Conservation (phyloP, 768 basidiomycete species). For the Cantharellus anzutake region DNA sequence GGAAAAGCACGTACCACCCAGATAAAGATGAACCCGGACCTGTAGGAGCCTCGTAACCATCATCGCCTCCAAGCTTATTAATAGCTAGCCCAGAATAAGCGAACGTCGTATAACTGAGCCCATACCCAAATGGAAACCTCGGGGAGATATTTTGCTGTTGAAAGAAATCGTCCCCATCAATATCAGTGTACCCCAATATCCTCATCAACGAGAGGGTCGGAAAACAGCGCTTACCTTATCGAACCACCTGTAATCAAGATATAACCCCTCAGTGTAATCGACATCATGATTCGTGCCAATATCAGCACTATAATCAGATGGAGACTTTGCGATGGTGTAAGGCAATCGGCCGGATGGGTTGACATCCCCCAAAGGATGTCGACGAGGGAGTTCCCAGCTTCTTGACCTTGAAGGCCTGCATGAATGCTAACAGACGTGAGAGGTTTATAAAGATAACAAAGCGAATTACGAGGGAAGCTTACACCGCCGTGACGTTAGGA, state of each 20-base stretch:
- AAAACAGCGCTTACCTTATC: slow-evolving; percentile 4
- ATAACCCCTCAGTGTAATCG: slow-evolving; percentile 3
- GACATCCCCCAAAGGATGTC: slow-evolving; percentile 48
- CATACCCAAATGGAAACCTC: slow-evolving; percentile 27
- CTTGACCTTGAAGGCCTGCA: slow-evolving; percentile 28
- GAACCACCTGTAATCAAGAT: slow-evolving; percentile 14
- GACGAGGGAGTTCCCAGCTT: slow-evolving; percentile 49
- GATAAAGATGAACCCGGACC: background rate
- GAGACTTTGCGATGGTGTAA: slow-evolving; percentile 53
- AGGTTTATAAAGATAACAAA: slow-evolving; percentile 14
- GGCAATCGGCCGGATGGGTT: slow-evolving; percentile 56
- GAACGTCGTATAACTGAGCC: slow-evolving; percentile 21
- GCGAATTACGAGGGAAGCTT: slow-evolving; percentile 47
- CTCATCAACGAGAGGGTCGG: slow-evolving; percentile 7
- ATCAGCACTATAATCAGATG: slow-evolving; percentile 35
- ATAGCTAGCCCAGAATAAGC: slow-evolving; percentile 15
- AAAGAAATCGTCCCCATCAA: too few species aligned
- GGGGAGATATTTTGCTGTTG: too few species aligned
- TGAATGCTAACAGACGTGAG: background rate
- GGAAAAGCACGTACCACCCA: slow-evolving; percentile 6
- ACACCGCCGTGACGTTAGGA: slow-evolving; percentile 26
- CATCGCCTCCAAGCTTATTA: background rate
- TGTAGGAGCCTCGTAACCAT: background rate
- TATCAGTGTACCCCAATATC: too few species aligned
- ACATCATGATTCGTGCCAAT: background rate